Conservation (phyloP, 2,329 filamentous ascomycete species). For the Fusarium sp. region DNA sequence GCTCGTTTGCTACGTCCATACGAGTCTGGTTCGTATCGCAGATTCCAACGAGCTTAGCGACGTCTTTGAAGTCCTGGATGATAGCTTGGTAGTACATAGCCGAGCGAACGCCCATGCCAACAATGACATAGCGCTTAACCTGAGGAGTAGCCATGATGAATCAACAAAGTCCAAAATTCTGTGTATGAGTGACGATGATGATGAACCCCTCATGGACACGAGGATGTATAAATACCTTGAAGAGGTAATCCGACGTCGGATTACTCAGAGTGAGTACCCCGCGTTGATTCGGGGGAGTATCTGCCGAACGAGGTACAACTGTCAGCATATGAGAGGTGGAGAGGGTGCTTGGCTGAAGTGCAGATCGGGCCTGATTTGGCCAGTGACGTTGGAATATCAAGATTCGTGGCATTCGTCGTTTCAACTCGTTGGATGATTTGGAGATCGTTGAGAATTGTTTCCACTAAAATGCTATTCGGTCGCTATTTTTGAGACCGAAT, state of each 20-base stretch:
- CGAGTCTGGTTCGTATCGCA: constrained; percentile 71
- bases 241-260: neutral
- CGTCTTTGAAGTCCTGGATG: constrained; percentile 58
- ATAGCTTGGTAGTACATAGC: constrained; percentile 70
- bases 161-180: neutral
- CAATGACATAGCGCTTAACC: constrained; percentile 61
- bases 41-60: constrained; percentile 63
- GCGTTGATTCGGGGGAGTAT: constrained; percentile 14
- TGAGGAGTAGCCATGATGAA: constrained; percentile 21
- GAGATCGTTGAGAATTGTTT: neutral
- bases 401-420: neutral
- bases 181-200: no score
- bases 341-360: constrained; percentile 15
- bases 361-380: constrained; percentile 15
- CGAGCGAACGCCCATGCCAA: constrained; percentile 67
- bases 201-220: neutral
- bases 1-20: constrained; percentile 64
- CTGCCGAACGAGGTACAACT: constrained; percentile 12
- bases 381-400: constrained; percentile 8
- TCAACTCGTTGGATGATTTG: neutral
- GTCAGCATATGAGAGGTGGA: constrained; percentile 19
- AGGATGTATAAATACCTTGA: constrained; percentile 5
- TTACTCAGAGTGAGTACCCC: constrained; percentile 23
- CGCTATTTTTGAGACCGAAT: neutral
- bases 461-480: neutral